phyloP scores from a whole-genome alignment of 2,329 filamentous ascomycete genomes.

The Diplodia sapinea region DNA sequence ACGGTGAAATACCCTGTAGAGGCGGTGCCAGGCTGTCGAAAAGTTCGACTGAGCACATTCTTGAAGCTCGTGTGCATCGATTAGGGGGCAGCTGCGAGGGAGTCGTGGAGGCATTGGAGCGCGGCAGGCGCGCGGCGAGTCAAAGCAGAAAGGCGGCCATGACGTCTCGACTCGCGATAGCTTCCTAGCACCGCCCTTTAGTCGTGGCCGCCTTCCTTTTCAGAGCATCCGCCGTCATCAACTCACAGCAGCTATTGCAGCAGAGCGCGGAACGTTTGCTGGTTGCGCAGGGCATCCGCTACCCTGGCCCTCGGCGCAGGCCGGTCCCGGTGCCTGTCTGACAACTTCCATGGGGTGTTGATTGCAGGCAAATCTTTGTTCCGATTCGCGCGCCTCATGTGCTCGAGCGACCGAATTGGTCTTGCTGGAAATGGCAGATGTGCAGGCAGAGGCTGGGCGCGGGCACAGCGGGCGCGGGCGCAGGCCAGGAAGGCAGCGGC shows the following conservation, averaged over 20 bases:
- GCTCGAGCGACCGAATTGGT: not conserved
- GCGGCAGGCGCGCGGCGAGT: conserved; percentile 1
- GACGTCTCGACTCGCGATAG: conserved; percentile 22
- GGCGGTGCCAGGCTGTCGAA: conserved; percentile 39
- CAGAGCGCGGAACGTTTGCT: not conserved
- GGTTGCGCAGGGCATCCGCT: not conserved
- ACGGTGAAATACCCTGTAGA: conserved; percentile 38
- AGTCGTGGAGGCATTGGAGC: conserved; percentile 21
- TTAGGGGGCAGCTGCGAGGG: conserved; percentile 23
- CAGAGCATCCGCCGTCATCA: not conserved
- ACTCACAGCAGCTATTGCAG: not conserved
- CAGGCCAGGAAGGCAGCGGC: not conserved
- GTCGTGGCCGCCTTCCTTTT: not conserved
- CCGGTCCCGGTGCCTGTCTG: not conserved
- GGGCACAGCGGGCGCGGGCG: not conserved
- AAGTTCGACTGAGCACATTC: conserved; percentile 46
- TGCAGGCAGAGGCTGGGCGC: not conserved
- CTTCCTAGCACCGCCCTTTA: not conserved
- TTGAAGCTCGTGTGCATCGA: conserved; percentile 49
- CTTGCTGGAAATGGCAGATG: not conserved
- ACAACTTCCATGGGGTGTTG: not conserved
- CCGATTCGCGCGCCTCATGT: not conserved
- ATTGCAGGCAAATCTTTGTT: not conserved
- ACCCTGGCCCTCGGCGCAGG: not conserved
- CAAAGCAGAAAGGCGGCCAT: conserved; percentile 21